These are phyloP conservation scores for Carex arenaria DNA, from an alignment of 202 grass and related monocot species.

Conservation along the genomic window DNA sequence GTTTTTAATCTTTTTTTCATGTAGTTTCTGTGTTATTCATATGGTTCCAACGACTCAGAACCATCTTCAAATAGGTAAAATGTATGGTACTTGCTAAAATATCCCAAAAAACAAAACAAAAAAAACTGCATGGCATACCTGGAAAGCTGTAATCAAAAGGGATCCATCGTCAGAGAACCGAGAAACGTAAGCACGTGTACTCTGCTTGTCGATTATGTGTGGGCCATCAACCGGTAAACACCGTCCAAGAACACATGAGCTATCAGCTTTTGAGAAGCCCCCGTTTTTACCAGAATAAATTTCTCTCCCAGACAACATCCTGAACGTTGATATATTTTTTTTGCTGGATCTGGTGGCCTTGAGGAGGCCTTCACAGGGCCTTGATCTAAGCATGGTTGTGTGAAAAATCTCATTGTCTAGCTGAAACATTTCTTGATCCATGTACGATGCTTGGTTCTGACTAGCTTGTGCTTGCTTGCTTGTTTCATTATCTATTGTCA, in stretches of 20 bases:
- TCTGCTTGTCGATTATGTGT: slow-evolving; percentile 40
- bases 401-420: slow-evolving; percentile 82
- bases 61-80: neutral
- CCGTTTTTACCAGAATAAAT: slow-evolving; percentile 42
- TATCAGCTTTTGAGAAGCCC: slow-evolving; percentile 53
- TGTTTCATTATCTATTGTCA: slow-evolving; percentile 38
- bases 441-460: slow-evolving; percentile 19
- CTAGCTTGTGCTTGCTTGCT: slow-evolving; percentile 24
- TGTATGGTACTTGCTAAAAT: neutral
- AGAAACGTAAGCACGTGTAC: slow-evolving; percentile 73
- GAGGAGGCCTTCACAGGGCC: slow-evolving; percentile 41
- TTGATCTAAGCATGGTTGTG: slow-evolving; percentile 54
- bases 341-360: slow-evolving; percentile 34
- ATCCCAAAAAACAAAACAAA: slow-evolving; percentile 2
- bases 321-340: slow-evolving; percentile 34
- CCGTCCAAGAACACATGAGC: slow-evolving; percentile 50
- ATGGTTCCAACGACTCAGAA: too few relatives aligned
- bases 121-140: slow-evolving; percentile 36
- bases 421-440: slow-evolving; percentile 40
- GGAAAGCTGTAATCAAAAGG: slow-evolving; percentile 74
- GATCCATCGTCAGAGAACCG: slow-evolving; percentile 75
- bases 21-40: too few relatives aligned
- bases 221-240: slow-evolving; percentile 66
- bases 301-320: slow-evolving; percentile 65
- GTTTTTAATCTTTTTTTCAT: too few relatives aligned